Conservation (phyloP, 1,139 yeast species). For the Magnusiomyces fungicola region DNA sequence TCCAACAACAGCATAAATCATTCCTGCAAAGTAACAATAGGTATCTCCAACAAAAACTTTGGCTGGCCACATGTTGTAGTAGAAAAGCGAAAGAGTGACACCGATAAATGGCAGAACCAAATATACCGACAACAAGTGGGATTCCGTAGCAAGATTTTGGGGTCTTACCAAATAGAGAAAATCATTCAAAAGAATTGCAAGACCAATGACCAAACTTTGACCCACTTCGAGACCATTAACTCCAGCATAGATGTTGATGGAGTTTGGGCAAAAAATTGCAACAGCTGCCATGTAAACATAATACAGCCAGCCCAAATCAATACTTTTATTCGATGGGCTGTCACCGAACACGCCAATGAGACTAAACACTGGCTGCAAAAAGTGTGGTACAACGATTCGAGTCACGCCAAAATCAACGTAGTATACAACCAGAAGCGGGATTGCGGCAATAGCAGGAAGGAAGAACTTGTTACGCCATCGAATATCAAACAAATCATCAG, state of each 20-base stretch:
- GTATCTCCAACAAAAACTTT: slow-evolving; percentile 95
- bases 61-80: slow-evolving; percentile 87
- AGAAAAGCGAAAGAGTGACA: slow-evolving; percentile 67
- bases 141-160: slow-evolving; percentile 60
- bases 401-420: slow-evolving; percentile 94
- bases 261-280: slow-evolving; percentile 90
- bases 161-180: slow-evolving; percentile 52
- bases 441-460: slow-evolving; percentile 87
- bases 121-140: slow-evolving; percentile 76
- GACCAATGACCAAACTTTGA: slow-evolving; percentile 73
- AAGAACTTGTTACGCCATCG: slow-evolving; percentile 97
- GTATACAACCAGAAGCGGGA: slow-evolving; percentile 85
- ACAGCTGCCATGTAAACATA: slow-evolving; percentile 86
- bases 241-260: slow-evolving; percentile 95
- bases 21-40: slow-evolving; percentile 94
- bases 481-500: slow-evolving; percentile 91
- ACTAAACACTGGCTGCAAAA: slow-evolving; percentile 36
- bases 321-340: slow-evolving; percentile 33
- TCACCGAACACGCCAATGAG: slow-evolving; percentile 24
- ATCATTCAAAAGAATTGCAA: slow-evolving; percentile 69
- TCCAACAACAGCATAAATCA: slow-evolving; percentile 97
- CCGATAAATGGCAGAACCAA: slow-evolving; percentile 82
- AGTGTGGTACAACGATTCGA: slow-evolving; percentile 75
- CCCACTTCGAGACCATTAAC: slow-evolving; percentile 95
- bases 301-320: slow-evolving; percentile 75